A percentile compares a stretch with the other conserved stretches of the same genome.
Conservation (phyloP, 2,329 filamentous ascomycete genomes). For the Samsoniella hepiali region DNA sequence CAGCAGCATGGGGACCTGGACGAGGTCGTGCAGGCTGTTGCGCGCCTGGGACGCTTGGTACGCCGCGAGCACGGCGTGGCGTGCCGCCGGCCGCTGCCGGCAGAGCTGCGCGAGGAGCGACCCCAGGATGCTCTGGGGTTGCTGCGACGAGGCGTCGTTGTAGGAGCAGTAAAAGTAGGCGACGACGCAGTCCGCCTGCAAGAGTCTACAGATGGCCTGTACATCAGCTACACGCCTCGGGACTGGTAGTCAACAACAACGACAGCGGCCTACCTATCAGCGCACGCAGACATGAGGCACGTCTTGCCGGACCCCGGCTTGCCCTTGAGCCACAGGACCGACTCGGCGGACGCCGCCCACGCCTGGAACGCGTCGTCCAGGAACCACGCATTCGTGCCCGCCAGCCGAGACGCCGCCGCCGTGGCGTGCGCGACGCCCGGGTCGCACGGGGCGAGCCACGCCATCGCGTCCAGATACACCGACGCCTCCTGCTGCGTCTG, state of each 20-base stretch:
- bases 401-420: constrained; percentile 8
- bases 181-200: neutral
- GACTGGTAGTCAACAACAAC: neutral
- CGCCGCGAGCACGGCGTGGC: neutral
- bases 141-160: constrained; percentile 11
- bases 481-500: constrained; percentile 1
- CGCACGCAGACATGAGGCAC: constrained; percentile 12
- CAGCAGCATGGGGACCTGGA: neutral
- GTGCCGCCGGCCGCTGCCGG: neutral
- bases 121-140: constrained; percentile 11
- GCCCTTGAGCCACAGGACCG: constrained; percentile 11
- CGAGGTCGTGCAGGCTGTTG: neutral
- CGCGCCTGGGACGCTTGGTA: constrained; percentile 8
- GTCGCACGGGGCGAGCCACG: constrained; percentile 6
- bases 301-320: constrained; percentile 18
- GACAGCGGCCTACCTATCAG: constrained; percentile 10
- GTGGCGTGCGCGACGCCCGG: neutral
- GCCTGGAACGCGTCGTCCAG: constrained; percentile 1
- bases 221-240: neutral
- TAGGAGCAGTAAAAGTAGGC: constrained; percentile 17
- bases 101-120: constrained; percentile 9
- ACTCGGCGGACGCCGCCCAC: neutral
- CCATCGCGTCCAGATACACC: neutral
- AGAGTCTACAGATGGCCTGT: neutral
- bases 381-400: constrained; percentile 16